These are phyloP conservation scores for Moniliella sp. DNA, from an alignment of 1,284 basidiomycete genomes.

Conservation along the genomic window DNA sequence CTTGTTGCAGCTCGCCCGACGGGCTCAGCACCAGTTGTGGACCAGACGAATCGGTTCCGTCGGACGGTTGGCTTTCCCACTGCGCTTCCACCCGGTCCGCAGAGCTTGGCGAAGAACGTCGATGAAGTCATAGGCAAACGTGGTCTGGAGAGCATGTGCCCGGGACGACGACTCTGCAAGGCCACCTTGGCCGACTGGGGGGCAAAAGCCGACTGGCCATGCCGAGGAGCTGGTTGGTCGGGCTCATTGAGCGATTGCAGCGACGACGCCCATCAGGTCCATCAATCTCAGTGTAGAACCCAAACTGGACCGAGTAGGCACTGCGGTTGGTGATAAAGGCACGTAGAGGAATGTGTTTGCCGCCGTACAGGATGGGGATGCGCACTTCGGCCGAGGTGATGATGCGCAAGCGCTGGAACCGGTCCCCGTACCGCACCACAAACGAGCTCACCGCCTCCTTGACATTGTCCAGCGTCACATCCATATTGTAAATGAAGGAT, in stretches of 20 bases:
- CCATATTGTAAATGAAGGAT: conserved; percentile 93
- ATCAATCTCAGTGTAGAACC: conserved; percentile 92
- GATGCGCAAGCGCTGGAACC: conserved; percentile 89
- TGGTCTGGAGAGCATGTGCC: conserved; percentile 93
- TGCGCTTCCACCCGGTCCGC: conserved; percentile 70
- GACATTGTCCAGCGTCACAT: conserved; percentile 84
- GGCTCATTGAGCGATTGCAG: conserved; percentile 43
- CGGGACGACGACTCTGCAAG: conserved; percentile 94
- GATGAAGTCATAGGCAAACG: conserved; percentile 93
- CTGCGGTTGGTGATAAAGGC: conserved; percentile 96
- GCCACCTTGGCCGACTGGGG: conserved; percentile 92
- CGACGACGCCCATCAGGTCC: conserved; percentile 79
- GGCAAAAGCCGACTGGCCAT: conserved; percentile 4
- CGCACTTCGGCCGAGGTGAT: conserved; percentile 94
- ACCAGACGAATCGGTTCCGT: conserved; percentile 21
- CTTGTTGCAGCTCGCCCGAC: conserved; percentile 66
- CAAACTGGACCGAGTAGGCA: conserved; percentile 93
- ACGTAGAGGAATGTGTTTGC: conserved; percentile 72
- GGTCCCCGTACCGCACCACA: conserved; percentile 77
- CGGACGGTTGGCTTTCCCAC: conserved; percentile 37
- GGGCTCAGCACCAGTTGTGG: conserved; percentile 74
- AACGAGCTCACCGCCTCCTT: conserved; percentile 86
- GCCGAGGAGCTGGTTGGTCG: conserved; percentile 10
- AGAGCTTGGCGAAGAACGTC: conserved; percentile 91
- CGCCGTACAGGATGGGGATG: conserved; percentile 73